phyloP scores from a whole-genome alignment of 345 rosid species.

The Erodium maritimum region DNA sequence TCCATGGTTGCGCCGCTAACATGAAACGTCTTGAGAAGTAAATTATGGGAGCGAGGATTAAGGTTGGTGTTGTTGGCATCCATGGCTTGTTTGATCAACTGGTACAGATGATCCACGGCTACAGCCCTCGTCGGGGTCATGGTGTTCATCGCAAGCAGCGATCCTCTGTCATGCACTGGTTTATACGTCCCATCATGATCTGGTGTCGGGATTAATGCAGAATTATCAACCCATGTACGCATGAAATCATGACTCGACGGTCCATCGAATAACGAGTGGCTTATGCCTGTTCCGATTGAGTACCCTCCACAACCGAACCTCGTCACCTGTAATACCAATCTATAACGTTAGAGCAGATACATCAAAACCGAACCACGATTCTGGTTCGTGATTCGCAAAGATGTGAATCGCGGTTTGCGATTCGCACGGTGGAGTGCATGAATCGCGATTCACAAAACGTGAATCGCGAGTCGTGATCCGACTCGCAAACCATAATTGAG shows the following conservation, averaged over 20 bases:
- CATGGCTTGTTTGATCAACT: slow-evolving; percentile 37
- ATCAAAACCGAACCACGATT: too few species aligned
- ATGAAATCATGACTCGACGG: slow-evolving; percentile 44
- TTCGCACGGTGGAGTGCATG: too few species aligned
- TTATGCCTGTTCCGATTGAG: slow-evolving; percentile 48
- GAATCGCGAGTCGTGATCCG: too few species aligned
- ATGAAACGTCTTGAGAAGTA: slow-evolving; percentile 38
- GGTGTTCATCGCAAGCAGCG: slow-evolving; percentile 8
- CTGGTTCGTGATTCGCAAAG: too few species aligned
- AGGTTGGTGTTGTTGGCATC: not conserved
- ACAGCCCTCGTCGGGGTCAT: slow-evolving; percentile 20
- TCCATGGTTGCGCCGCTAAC: slow-evolving; percentile 31
- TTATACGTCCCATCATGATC: slow-evolving; percentile 6
- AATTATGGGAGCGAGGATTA: slow-evolving; percentile 11
- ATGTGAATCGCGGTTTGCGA: too few species aligned
- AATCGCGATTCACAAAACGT: too few species aligned
- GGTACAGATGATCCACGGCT: slow-evolving; percentile 57
- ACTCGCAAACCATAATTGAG: too few species aligned
- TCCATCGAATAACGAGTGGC: slow-evolving; percentile 62
- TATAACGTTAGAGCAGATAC: too few species aligned
- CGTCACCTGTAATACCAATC: slow-evolving; percentile 32
- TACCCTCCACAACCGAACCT: slow-evolving; percentile 60
- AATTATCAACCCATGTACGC: slow-evolving; percentile 39
- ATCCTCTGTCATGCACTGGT: slow-evolving; percentile 48
- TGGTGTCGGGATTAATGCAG: slow-evolving; percentile 18